Evolutionary conservation across 2,329 filamentous ascomycete species (phyloP), one percentile per base, ranked within the genome.

Genomic region (Aureobasidium lini): DNA sequence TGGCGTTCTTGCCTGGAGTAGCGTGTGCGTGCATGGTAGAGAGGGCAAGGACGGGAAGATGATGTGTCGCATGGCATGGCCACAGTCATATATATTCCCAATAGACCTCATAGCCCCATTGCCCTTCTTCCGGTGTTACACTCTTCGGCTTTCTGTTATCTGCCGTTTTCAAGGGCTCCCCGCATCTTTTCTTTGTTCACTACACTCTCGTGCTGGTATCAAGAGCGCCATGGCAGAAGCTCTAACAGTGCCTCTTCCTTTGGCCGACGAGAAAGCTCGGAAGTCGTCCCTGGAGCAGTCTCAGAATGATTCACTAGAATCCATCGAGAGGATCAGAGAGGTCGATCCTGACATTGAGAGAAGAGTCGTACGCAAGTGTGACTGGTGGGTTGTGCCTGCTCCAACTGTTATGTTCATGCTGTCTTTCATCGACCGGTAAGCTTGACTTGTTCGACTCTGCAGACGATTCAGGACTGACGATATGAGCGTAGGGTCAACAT

Each of bases 401-500:
- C 46, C 57, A 5, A 59, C 47, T 13, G 23, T 59, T 40, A 52
- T 59, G 37, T 59, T 59, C 40, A 44, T 50, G 47, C 47, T 59
- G 6, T 59, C 57, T 13, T 59, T 59, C 47, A 46, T 59, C n/a
- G 57, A 59, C n/a, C 46, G 57, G 57, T 59, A n/a, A 52, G 57
- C 32, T 6, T 6, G 4, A 39, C 11, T 6, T 23, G 10, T 2
- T 28, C 8, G 6, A 23, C 29, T 2, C 23, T 23, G 23, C 23
- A 23, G n/a, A 15, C 2, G 10, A 46, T 5, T 3, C 28, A 16
- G 2, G 13, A 16, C 56, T 59, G 8, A 59, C 39, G 4, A 31
- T 10, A 15, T 47, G 11, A 5, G 7, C 23, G 2, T 62, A 71
- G 77, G n/a, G 73, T 68, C 16, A 73, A 74, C 57, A 66, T 66